Evolutionary conservation across 2,329 filamentous ascomycete species (phyloP).

Genomic region (Alternaria metachromatica): DNA sequence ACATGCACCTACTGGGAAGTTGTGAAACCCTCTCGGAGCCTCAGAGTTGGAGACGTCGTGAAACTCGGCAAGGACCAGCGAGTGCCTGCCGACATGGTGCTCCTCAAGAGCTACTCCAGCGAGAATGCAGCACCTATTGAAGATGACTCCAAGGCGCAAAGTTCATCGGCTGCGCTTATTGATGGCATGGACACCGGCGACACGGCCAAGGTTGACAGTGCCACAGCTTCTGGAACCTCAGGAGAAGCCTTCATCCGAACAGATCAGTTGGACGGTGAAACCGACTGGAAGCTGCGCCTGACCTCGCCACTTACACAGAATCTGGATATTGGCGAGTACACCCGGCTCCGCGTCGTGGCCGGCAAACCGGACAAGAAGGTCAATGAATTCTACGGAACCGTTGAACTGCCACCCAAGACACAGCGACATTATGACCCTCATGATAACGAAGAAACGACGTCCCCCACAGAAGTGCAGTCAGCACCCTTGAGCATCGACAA

Average conservation of each 20-base stretch:
- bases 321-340: slow-evolving; percentile 74
- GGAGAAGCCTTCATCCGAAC: slow-evolving; percentile 97
- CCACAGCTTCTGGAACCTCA: slow-evolving; percentile 49
- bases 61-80: slow-evolving; percentile 91
- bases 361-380: slow-evolving; percentile 93
- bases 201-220: slow-evolving; percentile 20
- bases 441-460: slow-evolving; percentile 30
- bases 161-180: slow-evolving; percentile 24
- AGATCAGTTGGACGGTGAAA: slow-evolving; percentile 96
- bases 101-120: slow-evolving; percentile 76
- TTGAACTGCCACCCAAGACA: slow-evolving; percentile 71
- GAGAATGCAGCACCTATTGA: slow-evolving; percentile 22
- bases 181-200: slow-evolving; percentile 26
- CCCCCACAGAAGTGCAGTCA: slow-evolving; percentile 55
- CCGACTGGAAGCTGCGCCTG: slow-evolving; percentile 95
- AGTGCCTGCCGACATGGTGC: slow-evolving; percentile 91
- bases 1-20: slow-evolving; percentile 68
- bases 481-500: slow-evolving; percentile 90
- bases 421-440: slow-evolving; percentile 57
- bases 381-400: slow-evolving; percentile 91
- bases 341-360: slow-evolving; percentile 72
- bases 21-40: slow-evolving; percentile 80
- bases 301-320: slow-evolving; percentile 85
- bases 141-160: slow-evolving; percentile 1
- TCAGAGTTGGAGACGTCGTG: slow-evolving; percentile 94